phyloP scores from a whole-genome alignment of 2,329 filamentous ascomycete genomes.

The Fusarium longipes region DNA sequence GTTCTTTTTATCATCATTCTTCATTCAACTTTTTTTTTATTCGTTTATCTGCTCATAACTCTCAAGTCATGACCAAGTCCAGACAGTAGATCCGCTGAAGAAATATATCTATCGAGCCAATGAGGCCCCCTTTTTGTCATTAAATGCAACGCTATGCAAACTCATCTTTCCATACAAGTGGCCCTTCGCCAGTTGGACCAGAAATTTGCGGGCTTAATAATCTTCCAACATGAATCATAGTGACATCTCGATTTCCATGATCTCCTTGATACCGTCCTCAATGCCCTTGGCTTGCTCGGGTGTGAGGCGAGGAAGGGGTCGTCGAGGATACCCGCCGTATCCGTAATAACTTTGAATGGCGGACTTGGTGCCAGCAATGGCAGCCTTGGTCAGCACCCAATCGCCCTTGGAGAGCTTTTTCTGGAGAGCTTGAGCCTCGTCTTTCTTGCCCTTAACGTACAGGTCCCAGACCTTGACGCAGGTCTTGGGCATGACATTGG shows the following conservation, averaged over 20 bases:
- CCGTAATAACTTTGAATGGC: conserved; percentile 84
- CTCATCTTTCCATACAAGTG: conserved; percentile 6
- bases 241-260: conserved; percentile 72
- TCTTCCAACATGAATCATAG: conserved; percentile 49
- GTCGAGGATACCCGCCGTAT: conserved; percentile 81
- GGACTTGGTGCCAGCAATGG: conserved; percentile 87
- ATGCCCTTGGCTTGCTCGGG: conserved; percentile 65
- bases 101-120: conserved; percentile 3
- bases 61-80: conserved; percentile 17
- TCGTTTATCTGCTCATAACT: conserved; percentile 30
- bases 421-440: conserved; percentile 80
- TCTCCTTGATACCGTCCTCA: conserved; percentile 68
- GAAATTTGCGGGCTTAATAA: background rate
- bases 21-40: conserved; percentile 30
- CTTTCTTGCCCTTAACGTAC: conserved; percentile 76
- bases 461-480: conserved; percentile 84
- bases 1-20: background rate
- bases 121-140: conserved; percentile 19
- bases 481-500: conserved; percentile 86
- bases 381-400: conserved; percentile 84
- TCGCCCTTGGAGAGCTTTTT: conserved; percentile 82
- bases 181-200: background rate
- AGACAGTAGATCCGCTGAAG: background rate
- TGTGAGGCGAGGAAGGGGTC: conserved; percentile 75
- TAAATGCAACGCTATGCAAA: conserved; percentile 44